phyloP scores from a whole-genome alignment of 306 rosid genomes.

The Styphnolobium japonicum region DNA sequence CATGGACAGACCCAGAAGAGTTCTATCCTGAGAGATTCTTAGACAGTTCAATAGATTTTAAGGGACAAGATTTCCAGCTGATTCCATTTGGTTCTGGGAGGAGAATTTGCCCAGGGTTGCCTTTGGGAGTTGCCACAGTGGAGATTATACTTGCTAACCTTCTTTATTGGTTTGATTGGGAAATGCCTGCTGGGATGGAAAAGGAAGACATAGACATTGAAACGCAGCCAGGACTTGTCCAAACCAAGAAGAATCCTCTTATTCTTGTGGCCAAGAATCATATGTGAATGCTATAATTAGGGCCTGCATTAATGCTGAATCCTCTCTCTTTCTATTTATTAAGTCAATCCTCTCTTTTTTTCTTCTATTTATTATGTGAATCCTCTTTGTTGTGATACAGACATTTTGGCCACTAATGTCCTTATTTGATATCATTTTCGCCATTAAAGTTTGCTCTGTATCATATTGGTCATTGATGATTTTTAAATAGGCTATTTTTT shows the following conservation, averaged over 20 bases:
- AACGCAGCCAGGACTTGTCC: background rate
- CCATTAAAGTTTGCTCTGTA: too few species aligned
- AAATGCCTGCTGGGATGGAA: background rate
- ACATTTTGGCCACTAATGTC: too few species aligned
- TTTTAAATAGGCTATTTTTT: too few species aligned
- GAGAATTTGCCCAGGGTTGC: background rate
- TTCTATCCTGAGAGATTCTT: conserved; percentile 1
- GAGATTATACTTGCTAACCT: background rate
- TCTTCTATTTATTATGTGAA: too few species aligned
- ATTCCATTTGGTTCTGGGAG: conserved; percentile 16
- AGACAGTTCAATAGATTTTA: background rate
- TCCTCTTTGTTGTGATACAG: too few species aligned
- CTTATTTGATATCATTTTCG: too few species aligned
- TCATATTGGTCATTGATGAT: too few species aligned
- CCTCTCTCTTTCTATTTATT: too few species aligned
- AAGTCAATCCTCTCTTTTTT: too few species aligned
- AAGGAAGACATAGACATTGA: background rate
- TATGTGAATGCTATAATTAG: background rate
- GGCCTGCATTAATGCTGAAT: too few species aligned
- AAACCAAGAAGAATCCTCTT: background rate
- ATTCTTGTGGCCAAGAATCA: background rate
- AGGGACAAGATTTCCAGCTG: conserved; percentile 2
- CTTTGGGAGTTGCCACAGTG: background rate
- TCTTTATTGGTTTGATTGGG: conserved; percentile 12
- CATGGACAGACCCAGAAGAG: background rate